These are phyloP conservation scores for Verticillium albo-atrum DNA, from an alignment of 2,329 filamentous ascomycete genomes.

Conservation along the genomic window DNA sequence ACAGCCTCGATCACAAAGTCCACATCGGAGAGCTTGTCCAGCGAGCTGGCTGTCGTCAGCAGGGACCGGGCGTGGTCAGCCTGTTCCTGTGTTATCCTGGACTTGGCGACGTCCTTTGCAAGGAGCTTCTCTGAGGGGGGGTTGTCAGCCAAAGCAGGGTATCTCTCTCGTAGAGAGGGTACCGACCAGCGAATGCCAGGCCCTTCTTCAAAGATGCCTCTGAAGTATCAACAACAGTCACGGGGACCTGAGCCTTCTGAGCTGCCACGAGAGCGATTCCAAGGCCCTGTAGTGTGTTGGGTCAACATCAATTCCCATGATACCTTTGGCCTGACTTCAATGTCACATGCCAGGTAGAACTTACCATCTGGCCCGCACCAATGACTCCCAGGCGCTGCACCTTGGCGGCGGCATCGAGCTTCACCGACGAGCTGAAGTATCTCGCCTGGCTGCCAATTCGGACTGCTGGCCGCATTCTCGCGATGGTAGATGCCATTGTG, in stretches of 20 bases:
- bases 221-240: conserved; percentile 80
- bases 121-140: conserved; percentile 72
- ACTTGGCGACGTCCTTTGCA: conserved; percentile 86
- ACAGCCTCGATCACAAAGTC: conserved; percentile 99
- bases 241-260: conserved; percentile 75
- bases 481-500: conserved; percentile 11
- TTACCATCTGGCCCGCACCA: conserved; percentile 93
- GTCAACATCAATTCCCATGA: conserved; percentile 12
- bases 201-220: conserved; percentile 85
- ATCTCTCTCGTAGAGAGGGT: not conserved
- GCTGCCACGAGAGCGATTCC: conserved; percentile 95
- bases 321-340: not conserved
- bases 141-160: conserved; percentile 2
- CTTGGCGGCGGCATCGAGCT: conserved; percentile 54
- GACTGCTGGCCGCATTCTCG: conserved; percentile 4
- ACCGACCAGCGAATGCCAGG: conserved; percentile 74
- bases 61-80: conserved; percentile 69
- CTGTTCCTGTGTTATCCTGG: conserved; percentile 76
- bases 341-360: conserved; percentile 33
- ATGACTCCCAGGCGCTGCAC: conserved; percentile 88
- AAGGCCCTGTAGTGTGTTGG: conserved; percentile 59
- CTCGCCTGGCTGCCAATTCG: conserved; percentile 37
- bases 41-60: conserved; percentile 64
- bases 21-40: conserved; percentile 74
- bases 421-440: conserved; percentile 65